Evolutionary conservation across 2,329 filamentous ascomycete genomes (phyloP).

Genomic region (Byssothecium circinans): DNA sequence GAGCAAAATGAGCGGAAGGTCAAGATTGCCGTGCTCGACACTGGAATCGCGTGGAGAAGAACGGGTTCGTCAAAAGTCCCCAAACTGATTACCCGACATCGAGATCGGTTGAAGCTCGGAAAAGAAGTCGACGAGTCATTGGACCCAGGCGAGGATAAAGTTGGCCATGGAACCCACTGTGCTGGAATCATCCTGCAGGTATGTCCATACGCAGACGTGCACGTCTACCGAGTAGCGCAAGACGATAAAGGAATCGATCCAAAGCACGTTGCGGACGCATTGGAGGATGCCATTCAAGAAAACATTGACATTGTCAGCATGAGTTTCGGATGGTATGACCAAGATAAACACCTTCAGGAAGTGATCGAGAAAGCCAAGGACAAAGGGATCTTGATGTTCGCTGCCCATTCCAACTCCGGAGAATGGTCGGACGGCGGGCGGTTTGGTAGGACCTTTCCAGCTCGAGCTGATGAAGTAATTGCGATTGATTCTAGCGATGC

Average conservation of each 20-base stretch:
- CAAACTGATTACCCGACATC: background rate
- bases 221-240: slow-evolving; percentile 11
- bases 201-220: slow-evolving; percentile 14
- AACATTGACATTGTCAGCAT: slow-evolving; percentile 19
- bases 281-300: slow-evolving; percentile 14
- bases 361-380: background rate
- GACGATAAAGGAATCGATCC: background rate
- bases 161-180: slow-evolving; percentile 18
- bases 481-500: slow-evolving; percentile 11
- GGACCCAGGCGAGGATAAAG: background rate
- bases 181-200: slow-evolving; percentile 11
- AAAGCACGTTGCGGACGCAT: slow-evolving; percentile 7
- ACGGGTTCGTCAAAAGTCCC: background rate
- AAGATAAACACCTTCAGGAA: background rate
- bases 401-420: slow-evolving; percentile 13
- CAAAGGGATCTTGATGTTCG: slow-evolving; percentile 9
- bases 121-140: background rate
- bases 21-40: slow-evolving; percentile 12
- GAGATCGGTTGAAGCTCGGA: background rate
- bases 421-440: background rate
- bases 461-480: slow-evolving; percentile 12
- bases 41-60: slow-evolving; percentile 3
- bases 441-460: slow-evolving; percentile 11
- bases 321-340: slow-evolving; percentile 13
- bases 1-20: slow-evolving; percentile 2